Percentiles rank a stretch among this genome's conserved stretches.
phyloP scores from a whole-genome alignment of 306 rosid species.

The Prunus mongolica region DNA sequence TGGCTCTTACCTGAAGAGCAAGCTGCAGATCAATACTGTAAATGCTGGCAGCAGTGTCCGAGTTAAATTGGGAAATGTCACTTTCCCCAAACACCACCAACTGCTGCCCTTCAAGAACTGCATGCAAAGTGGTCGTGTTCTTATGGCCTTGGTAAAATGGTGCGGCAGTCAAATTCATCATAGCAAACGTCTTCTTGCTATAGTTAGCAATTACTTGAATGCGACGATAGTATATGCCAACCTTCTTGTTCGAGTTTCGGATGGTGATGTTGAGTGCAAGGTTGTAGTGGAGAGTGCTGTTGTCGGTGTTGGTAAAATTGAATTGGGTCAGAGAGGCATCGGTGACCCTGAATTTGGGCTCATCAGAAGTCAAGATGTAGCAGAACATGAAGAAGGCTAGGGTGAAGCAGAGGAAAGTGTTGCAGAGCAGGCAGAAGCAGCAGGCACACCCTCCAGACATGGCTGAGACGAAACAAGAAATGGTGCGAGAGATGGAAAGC shows the following conservation, averaged over 20 bases:
- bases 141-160: slow-evolving; percentile 52
- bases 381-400: not conserved
- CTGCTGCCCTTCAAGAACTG: slow-evolving; percentile 9
- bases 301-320: not conserved
- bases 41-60: not conserved
- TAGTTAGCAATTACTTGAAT: slow-evolving; percentile 38
- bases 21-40: not conserved
- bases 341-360: not conserved
- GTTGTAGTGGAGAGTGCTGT: slow-evolving; percentile 2
- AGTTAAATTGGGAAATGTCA: not conserved
- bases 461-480: not conserved
- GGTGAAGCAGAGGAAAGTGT: not conserved
- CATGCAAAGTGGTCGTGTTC: slow-evolving; percentile 19
- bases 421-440: not conserved
- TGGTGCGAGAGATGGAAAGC: not conserved
- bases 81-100: not conserved
- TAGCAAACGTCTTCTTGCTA: slow-evolving; percentile 21
- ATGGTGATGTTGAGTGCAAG: slow-evolving; percentile 14
- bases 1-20: not conserved
- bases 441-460: not conserved
- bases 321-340: slow-evolving; percentile 1
- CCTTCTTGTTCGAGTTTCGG: slow-evolving; percentile 43
- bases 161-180: not conserved
- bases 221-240: slow-evolving; percentile 39
- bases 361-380: not conserved